These are phyloP conservation scores for Aspergillus nanangensis DNA, from an alignment of 495 filamentous ascomycete species.

Conservation along the genomic window DNA sequence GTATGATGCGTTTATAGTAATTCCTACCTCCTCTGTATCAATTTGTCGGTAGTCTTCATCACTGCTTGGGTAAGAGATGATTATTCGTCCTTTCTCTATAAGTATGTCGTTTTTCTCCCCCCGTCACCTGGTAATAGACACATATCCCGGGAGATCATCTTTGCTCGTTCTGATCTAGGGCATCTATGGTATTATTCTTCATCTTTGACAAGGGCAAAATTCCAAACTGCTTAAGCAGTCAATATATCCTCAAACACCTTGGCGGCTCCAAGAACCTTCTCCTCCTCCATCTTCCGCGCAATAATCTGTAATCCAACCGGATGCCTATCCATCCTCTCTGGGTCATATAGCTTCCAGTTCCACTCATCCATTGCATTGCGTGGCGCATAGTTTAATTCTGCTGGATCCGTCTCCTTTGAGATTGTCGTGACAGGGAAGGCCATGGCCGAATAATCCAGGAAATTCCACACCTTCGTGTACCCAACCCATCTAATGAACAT, in stretches of 20 bases:
- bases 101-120: no score
- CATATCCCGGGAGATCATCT: no score
- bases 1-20: no score
- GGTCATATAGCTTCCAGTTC: constrained; percentile 46
- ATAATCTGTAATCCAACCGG: constrained; percentile 51
- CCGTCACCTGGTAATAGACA: no score
- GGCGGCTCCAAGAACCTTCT: constrained; percentile 45
- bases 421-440: constrained; percentile 51
- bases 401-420: constrained; percentile 42
- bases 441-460: constrained; percentile 59
- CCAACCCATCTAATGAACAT: constrained; percentile 35
- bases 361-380: constrained; percentile 47
- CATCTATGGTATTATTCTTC: no score
- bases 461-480: constrained; percentile 67
- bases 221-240: no score
- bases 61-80: no score
- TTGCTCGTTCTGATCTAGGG: no score
- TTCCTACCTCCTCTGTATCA: no score
- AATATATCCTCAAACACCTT: constrained; percentile 35
- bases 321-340: constrained; percentile 33
- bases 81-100: no score
- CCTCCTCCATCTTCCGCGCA: constrained; percentile 49
- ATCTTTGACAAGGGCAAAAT: no score
- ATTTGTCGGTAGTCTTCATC: no score
- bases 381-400: constrained; percentile 40